phyloP scores from a whole-genome alignment of 208 protist genomes.

The Crithidia thermophila region DNA sequence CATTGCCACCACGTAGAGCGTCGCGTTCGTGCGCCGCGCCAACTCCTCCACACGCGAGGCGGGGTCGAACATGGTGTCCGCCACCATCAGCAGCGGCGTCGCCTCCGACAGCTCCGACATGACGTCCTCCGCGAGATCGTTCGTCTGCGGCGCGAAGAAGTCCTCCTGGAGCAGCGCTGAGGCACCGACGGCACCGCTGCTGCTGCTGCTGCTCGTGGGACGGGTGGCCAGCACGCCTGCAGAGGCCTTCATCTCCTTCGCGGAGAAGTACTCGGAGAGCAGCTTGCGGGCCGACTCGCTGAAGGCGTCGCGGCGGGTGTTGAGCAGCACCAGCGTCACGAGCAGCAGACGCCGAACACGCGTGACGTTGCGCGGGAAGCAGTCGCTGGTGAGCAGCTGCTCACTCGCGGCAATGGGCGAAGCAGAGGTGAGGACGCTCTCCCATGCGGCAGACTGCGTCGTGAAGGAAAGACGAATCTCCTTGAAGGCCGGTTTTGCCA shows the following conservation, averaged over 20 bases:
- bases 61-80: slow-evolving; percentile 95
- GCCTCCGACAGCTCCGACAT: slow-evolving; percentile 58
- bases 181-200: too few species aligned
- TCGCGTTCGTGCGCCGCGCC: slow-evolving; percentile 55
- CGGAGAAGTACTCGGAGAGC: slow-evolving; percentile 74
- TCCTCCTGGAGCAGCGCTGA: slow-evolving; percentile 22
- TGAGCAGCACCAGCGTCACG: slow-evolving; percentile 66
- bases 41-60: slow-evolving; percentile 90
- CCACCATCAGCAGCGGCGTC: slow-evolving; percentile 88
- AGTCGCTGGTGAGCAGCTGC: slow-evolving; percentile 36
- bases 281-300: slow-evolving; percentile 54
- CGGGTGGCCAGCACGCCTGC: not conserved
- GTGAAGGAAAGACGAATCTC: slow-evolving; percentile 65
- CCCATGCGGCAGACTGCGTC: slow-evolving; percentile 50
- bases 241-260: slow-evolving; percentile 24
- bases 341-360: slow-evolving; percentile 60
- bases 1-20: slow-evolving; percentile 92
- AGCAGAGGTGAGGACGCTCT: slow-evolving; percentile 48
- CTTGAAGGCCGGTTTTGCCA: slow-evolving; percentile 60
- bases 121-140: slow-evolving; percentile 47
- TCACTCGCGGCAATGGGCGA: slow-evolving; percentile 43
- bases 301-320: slow-evolving; percentile 82
- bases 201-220: not conserved
- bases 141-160: slow-evolving; percentile 61
- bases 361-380: slow-evolving; percentile 38